A percentile compares a stretch with the other conserved stretches of the same genome.
phyloP scores from a whole-genome alignment of 2,329 filamentous ascomycete genomes.

The Polychaeton citri region DNA sequence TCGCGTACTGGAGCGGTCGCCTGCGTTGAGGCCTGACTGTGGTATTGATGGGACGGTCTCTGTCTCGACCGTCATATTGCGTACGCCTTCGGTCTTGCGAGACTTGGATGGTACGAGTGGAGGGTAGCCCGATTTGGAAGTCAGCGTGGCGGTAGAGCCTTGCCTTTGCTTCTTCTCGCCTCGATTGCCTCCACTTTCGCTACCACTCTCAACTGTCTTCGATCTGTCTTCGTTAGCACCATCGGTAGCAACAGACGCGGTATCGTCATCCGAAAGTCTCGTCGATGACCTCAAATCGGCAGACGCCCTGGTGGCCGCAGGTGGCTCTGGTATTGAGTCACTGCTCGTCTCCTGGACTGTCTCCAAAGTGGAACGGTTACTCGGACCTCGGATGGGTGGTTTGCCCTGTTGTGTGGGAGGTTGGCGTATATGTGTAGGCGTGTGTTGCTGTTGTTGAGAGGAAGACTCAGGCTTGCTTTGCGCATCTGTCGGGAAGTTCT shows the following conservation, averaged over 20 bases:
- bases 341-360: slow-evolving; percentile 53
- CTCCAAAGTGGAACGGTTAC: slow-evolving; percentile 50
- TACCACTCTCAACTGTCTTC: slow-evolving; percentile 42
- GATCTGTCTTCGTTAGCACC: slow-evolving; percentile 12
- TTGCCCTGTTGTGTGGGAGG: slow-evolving; percentile 17
- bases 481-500: neutral
- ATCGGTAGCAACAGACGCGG: slow-evolving; percentile 21
- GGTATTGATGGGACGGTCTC: slow-evolving; percentile 89
- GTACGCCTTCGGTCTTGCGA: slow-evolving; percentile 59
- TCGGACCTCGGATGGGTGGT: slow-evolving; percentile 23
- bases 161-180: slow-evolving; percentile 17
- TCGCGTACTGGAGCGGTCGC: slow-evolving; percentile 46
- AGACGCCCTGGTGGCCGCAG: slow-evolving; percentile 28
- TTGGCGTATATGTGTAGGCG: neutral
- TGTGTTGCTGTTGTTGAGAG: neutral
- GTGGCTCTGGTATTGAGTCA: slow-evolving; percentile 44
- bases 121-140: slow-evolving; percentile 54
- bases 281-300: slow-evolving; percentile 18
- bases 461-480: neutral
- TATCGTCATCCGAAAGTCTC: slow-evolving; percentile 12
- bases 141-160: slow-evolving; percentile 25
- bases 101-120: slow-evolving; percentile 51
- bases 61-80: slow-evolving; percentile 95
- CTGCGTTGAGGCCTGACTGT: slow-evolving; percentile 58
- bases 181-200: slow-evolving; percentile 47